Percentiles rank a stretch among this genome's conserved stretches.
These are phyloP conservation scores for Bonia amplexicaulis DNA, from an alignment of 176 grass and related monocot species.

Conservation along the genomic window DNA sequence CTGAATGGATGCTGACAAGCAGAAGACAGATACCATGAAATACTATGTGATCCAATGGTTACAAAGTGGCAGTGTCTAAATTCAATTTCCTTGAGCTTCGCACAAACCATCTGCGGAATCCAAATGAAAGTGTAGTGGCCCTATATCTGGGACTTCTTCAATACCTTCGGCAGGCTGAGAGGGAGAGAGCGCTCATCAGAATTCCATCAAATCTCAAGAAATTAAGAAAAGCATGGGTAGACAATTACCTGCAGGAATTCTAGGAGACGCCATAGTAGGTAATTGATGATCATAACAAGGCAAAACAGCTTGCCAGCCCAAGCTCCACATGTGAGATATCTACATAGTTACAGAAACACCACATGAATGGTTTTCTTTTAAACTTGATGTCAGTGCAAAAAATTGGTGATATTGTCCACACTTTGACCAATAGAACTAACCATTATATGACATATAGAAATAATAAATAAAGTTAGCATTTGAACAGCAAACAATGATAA, in stretches of 20 bases:
- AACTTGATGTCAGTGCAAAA: not conserved
- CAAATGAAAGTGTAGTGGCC: constrained; percentile 29
- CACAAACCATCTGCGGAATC: constrained; percentile 1
- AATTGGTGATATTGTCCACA: not conserved
- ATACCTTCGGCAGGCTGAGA: constrained; percentile 66
- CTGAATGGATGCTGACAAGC: not conserved
- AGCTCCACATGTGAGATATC: constrained; percentile 75
- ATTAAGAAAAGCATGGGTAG: not conserved
- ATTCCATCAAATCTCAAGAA: not conserved
- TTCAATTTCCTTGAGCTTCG: not conserved
- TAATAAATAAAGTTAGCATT: not conserved
- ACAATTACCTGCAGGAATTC: constrained; percentile 69
- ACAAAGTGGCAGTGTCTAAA: not conserved
- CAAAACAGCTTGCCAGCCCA: constrained; percentile 88
- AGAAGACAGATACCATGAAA: not conserved
- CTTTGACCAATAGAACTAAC: not conserved
- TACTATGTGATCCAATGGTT: not conserved
- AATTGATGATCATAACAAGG: constrained; percentile 83
- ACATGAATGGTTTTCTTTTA: not conserved
- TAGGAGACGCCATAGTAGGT: constrained; percentile 63
- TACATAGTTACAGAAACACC: constrained; percentile 25
- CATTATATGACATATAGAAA: not conserved
- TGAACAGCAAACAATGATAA: not conserved
- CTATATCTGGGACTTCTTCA: constrained; percentile 77
- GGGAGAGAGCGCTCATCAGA: not conserved